Evolutionary conservation across 305 asterid species (phyloP), one percentile per base, ranked within the genome.

Genomic region (Fraxinus albicans): DNA sequence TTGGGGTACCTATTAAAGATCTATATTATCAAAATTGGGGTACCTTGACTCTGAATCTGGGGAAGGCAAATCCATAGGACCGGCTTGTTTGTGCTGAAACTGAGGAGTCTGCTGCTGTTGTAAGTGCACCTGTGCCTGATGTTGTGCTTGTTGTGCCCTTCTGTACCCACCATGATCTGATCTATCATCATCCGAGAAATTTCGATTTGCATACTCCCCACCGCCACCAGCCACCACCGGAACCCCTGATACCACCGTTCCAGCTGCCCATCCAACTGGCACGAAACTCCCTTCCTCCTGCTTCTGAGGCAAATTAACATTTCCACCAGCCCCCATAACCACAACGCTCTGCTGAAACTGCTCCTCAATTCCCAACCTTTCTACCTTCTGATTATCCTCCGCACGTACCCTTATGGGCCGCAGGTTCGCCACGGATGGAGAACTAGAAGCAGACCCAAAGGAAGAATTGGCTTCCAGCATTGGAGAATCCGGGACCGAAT

Each of bases 41-140:
- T 88, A 94, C 99, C 99, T 94, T 63, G 98, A 93, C 79, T 90
- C 94, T 77, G 98, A 92, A 88, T 90, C 97, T 79, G 97, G 98
- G 60, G 98, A 95, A 73, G 93, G 91, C 85, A 91, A 83, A 74
- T 95, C 98, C 81, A 86, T 74, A 23, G 83, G 87, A 33, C 80
- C 89, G 40, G 85, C 73, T 80, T 85, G 94, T 83, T 90, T 90
- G 78, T 87, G 94, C 88, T 92, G 93, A 81, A 89, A 79, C 31
- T 90, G 94, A 42, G 85, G 76, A 80, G 86, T 50, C 80, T 87
- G 93, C 79, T 74, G 91, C 7, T 81, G 92, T 1, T 84, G 92
- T 13, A 63, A 78, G 25, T 86, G 93, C 2, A 69, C 86, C 53
- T 88, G 95, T 85, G 77, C 90, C 81, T 86, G 94, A 53, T 83